Percentiles rank a stretch among this genome's conserved stretches.
These are phyloP conservation scores for Aspergillus fijiensis DNA, from an alignment of 2,329 filamentous ascomycete species.

Conservation along the genomic window DNA sequence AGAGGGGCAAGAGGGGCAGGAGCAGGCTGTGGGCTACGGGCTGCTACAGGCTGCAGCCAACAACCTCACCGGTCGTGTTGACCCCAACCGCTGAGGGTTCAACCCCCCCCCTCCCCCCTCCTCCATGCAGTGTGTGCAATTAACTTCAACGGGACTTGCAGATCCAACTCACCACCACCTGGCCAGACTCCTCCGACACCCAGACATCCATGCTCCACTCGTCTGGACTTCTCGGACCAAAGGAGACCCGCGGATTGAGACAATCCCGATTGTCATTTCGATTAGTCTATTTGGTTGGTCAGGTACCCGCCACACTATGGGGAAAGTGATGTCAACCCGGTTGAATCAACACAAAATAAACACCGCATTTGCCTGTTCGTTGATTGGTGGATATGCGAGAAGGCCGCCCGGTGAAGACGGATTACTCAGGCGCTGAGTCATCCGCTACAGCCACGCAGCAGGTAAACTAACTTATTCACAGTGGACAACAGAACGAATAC, in stretches of 20 bases:
- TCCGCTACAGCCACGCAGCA: background rate
- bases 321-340: background rate
- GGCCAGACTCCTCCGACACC: background rate
- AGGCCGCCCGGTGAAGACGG: background rate
- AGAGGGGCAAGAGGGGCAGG: constrained; percentile 3
- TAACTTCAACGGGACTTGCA: background rate
- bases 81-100: constrained; percentile 3
- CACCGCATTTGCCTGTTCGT: too few relatives aligned
- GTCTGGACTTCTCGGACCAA: background rate
- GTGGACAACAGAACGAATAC: too few relatives aligned
- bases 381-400: constrained; percentile 1
- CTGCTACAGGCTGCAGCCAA: too few relatives aligned
- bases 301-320: background rate
- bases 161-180: background rate
- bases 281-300: background rate
- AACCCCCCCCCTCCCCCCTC: background rate
- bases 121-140: too few relatives aligned
- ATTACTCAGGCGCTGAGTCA: background rate
- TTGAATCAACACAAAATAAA: background rate
- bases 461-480: too few relatives aligned
- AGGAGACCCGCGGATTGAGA: background rate
- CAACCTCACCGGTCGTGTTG: background rate
- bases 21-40: background rate
- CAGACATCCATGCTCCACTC: background rate
- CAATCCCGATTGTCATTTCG: background rate